Evolutionary conservation across 768 basidiomycete species (phyloP), one percentile per base, ranked within the genome.

Genomic region (Mycena galericulata): DNA sequence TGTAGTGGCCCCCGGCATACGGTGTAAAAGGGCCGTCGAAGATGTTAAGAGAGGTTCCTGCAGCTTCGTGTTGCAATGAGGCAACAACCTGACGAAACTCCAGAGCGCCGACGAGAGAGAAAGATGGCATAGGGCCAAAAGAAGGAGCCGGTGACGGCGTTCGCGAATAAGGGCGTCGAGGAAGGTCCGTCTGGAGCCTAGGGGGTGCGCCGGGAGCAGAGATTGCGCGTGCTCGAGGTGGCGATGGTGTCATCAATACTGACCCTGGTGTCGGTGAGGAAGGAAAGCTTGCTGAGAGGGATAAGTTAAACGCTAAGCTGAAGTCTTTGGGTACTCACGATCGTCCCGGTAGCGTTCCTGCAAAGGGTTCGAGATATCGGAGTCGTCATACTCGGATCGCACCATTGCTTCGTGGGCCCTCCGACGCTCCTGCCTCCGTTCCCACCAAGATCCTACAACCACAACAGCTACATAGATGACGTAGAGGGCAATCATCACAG

Each of bases 51-150:
- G 88, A 86, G 0, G 86, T 79, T 1, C 83, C 83, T 2, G 88
- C 85, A 12, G 91, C 90, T 73, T 96, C 89, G 54, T 85, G 84
- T 69, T 90, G 89, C 26, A 99, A 83, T 0, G 92, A 90, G 14
- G 92, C 86, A 24, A 99, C 92, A 26, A 98, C 93, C 66, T 96
- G 92, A 20, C 96, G 87, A 80, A 99, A 99, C 79, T 99, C 98
- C 47, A 99, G 87, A 0, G 98, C 98, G 11, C 97, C 95, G 6
- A 99, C 88, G 2, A 99, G 87, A 3, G 97, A 98, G 74, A 95
- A 95, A 0, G 92, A 94, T 3, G 92, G 93, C 79, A 95, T 86
- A 67, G 87, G 12, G 79, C 77, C 40, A 82, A 78, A 50, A 70
- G 72, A 77, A 27, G 77, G 80, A 9, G 84, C 75, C 8, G 88